Base-by-base conservation (phyloP, 2,329 filamentous ascomycete genomes). In the Leptographium galeiforme region DNA sequence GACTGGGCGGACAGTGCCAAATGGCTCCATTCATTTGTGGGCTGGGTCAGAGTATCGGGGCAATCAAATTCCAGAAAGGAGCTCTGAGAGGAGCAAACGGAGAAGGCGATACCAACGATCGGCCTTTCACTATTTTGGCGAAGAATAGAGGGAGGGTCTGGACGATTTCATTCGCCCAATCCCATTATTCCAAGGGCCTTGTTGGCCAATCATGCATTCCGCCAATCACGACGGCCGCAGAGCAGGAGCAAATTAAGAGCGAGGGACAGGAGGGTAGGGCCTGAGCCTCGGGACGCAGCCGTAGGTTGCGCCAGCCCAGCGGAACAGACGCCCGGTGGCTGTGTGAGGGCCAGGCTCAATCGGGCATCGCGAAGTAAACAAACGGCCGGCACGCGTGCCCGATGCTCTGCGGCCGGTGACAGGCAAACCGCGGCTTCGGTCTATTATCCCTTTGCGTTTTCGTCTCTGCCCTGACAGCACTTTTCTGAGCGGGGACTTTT, bases 181-280 rank as follows among this genome's bases (percentile, higher is more conserved):
- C 58, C 54, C 48, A 41, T 39, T 18, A 14, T 3, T 47, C 36
- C 16, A 19, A 32, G n/a, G 32, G 30, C 14, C 39, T 51, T 51
- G 39, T 39, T 51, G 43, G 50, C 50, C 43, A 52, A 52, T 52
- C 50, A 52, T 36, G 39, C 7, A 56, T 57, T 57, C 54, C 54
- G 59, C 62, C 64, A 66, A 64, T 65, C 61, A 64, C 56, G 55
- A 38, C 55, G 49, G 47, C 39, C 51, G 32, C 52, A 36, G 8
- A 25, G 30, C 8, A 32, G 16, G 53, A 49, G 52, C 56, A 56
- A 57, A 57, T 56, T 52, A 57, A 52, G 51, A 57, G 48, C 18
- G 41, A 50, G 52, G 51, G 49, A 12, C 36, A 32, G 16, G 25
- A 18, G 30, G 30, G 18, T 18, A 13, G 36, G 46, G 12, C 38